Conservation (phyloP, 2,329 filamentous ascomycete species). For the Zasmidium angulare region DNA sequence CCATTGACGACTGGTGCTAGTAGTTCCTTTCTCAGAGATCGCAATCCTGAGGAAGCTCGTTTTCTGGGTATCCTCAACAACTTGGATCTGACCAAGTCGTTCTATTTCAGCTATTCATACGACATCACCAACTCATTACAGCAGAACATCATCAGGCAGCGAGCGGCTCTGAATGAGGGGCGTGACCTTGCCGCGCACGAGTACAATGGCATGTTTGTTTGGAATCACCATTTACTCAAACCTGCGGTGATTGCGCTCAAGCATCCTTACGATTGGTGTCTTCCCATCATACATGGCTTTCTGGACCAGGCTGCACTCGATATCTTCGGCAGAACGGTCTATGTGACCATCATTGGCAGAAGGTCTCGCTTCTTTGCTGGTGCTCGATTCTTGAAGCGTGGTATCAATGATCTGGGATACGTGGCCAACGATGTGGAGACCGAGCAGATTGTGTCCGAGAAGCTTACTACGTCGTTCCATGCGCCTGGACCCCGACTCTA, state of each 20-base stretch:
- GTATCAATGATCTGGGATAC: constrained; percentile 90
- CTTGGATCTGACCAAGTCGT: constrained; percentile 83
- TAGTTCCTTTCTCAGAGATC: constrained; percentile 71
- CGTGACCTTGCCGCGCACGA: constrained; percentile 58
- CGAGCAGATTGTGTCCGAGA: constrained; percentile 95
- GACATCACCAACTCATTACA: constrained; percentile 91
- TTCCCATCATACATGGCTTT: constrained; percentile 93
- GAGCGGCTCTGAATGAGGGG: constrained; percentile 67
- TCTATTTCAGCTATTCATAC: constrained; percentile 99
- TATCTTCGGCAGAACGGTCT: constrained; percentile 83
- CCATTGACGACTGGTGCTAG: constrained; percentile 72
- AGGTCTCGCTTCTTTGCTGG: constrained; percentile 92
- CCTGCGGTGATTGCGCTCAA: constrained; percentile 70
- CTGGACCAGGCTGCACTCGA: constrained; percentile 76
- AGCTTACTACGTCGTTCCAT: constrained; percentile 92
- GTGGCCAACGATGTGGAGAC: constrained; percentile 99
- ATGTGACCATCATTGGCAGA: constrained; percentile 90
- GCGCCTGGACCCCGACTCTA: constrained; percentile 82
- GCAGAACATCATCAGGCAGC: constrained; percentile 82
- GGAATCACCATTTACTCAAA: constrained; percentile 86
- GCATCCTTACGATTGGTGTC: constrained; percentile 91
- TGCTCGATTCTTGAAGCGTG: constrained; percentile 89
- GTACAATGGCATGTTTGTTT: constrained; percentile 95
- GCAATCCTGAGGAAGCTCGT: constrained; percentile 83
- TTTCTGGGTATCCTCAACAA: constrained; percentile 89